These are phyloP conservation scores for Cenococcum geophilum DNA, from an alignment of 495 filamentous ascomycete species.

Conservation along the genomic window DNA sequence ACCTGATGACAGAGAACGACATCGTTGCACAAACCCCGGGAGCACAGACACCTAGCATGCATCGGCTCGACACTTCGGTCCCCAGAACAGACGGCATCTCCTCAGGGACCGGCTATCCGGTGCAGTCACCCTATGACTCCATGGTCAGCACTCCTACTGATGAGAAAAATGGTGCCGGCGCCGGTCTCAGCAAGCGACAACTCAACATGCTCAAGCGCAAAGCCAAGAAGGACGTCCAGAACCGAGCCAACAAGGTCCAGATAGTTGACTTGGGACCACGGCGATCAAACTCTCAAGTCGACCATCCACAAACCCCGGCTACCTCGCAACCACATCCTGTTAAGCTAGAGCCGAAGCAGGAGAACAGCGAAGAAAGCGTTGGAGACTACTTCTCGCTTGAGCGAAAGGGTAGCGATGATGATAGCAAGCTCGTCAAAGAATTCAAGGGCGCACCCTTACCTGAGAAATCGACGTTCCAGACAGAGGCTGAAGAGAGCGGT, in stretches of 20 bases:
- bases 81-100: conserved; percentile 32
- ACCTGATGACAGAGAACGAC: conserved; percentile 62
- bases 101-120: conserved; percentile 23
- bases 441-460: conserved; percentile 74
- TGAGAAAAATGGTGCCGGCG: conserved; percentile 48
- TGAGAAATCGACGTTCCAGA: conserved; percentile 59
- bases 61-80: conserved; percentile 44
- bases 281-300: conserved; percentile 31
- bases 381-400: conserved; percentile 85
- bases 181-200: conserved; percentile 78
- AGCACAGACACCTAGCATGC: conserved; percentile 32
- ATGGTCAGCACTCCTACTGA: conserved; percentile 49
- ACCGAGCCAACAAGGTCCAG: conserved; percentile 81
- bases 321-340: conserved; percentile 62
- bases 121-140: conserved; percentile 48
- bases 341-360: conserved; percentile 54
- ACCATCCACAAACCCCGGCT: conserved; percentile 56
- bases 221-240: conserved; percentile 41
- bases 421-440: conserved; percentile 86
- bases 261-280: conserved; percentile 73
- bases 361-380: conserved; percentile 50
- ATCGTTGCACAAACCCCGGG: conserved; percentile 39
- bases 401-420: conserved; percentile 71
- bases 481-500: conserved; percentile 67
- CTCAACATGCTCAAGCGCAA: conserved; percentile 90